phyloP scores from a whole-genome alignment of 768 basidiomycete species.

The Trametes elegans region DNA sequence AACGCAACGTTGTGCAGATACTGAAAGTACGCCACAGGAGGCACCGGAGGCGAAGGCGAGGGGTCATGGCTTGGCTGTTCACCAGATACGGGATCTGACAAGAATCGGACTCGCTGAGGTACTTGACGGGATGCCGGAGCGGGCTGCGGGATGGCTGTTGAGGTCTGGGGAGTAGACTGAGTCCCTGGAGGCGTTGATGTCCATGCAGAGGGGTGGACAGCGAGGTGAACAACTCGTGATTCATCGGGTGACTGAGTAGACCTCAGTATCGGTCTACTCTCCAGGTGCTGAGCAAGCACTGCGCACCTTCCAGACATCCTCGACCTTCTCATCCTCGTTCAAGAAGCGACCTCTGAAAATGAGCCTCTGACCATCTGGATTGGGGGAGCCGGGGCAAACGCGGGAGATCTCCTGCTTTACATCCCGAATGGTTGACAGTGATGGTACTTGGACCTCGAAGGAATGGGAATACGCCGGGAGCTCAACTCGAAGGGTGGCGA shows the following conservation, averaged over 20 bases:
- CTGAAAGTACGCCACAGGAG: conserved; percentile 3
- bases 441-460: conserved; percentile 52
- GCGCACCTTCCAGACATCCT: conserved; percentile 69
- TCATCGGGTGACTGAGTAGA: conserved; percentile 50
- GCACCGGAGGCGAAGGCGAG: neutral
- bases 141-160: neutral
- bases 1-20: conserved; percentile 11
- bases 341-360: conserved; percentile 74
- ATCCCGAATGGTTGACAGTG: conserved; percentile 51
- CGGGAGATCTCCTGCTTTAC: conserved; percentile 65
- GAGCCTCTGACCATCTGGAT: conserved; percentile 68
- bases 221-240: conserved; percentile 64
- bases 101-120: neutral
- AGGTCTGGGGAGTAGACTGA: neutral
- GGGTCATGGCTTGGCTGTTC: neutral
- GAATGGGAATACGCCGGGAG: conserved; percentile 73
- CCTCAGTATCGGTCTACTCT: conserved; percentile 6
- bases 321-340: conserved; percentile 60
- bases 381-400: conserved; percentile 62
- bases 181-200: conserved; percentile 47
- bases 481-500: conserved; percentile 56
- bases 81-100: too few species aligned
- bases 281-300: neutral
- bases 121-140: neutral
- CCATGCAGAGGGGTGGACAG: conserved; percentile 83